Percentiles rank a stretch among this genome's conserved stretches.
phyloP scores from a whole-genome alignment of 1,139 yeast species.

The Meyerozyma athensensis region DNA sequence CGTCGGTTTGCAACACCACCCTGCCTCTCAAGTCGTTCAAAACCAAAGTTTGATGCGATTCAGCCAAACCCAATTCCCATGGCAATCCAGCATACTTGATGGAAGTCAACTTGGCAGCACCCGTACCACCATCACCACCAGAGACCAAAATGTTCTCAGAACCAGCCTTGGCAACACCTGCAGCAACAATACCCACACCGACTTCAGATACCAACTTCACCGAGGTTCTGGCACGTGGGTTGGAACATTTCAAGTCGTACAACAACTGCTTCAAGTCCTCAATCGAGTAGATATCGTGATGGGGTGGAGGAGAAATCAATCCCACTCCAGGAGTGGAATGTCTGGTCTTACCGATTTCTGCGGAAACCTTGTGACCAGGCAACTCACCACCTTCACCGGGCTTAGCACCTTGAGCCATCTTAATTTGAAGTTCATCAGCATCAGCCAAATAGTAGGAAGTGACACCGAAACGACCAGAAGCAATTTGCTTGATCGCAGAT shows the following conservation, averaged over 20 bases:
- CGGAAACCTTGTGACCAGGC: slow-evolving; percentile 91
- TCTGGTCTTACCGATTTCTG: slow-evolving; percentile 87
- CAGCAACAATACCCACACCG: slow-evolving; percentile 98
- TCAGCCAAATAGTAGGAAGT: slow-evolving; percentile 91
- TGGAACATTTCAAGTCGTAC: slow-evolving; percentile 93
- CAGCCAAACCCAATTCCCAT: slow-evolving; percentile 98
- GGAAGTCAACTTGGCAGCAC: slow-evolving; percentile 98
- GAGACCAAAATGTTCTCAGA: slow-evolving; percentile 94
- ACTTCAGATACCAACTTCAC: slow-evolving; percentile 96
- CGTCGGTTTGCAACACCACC: slow-evolving; percentile 94
- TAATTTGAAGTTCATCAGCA: slow-evolving; percentile 96
- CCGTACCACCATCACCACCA: slow-evolving; percentile 99
- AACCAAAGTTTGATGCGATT: slow-evolving; percentile 95
- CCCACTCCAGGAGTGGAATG: slow-evolving; percentile 98
- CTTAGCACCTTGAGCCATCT: slow-evolving; percentile 99
- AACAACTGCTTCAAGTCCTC: slow-evolving; percentile 96
- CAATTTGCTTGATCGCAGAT: slow-evolving; percentile 95
- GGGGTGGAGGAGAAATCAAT: slow-evolving; percentile 96
- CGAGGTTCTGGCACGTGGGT: slow-evolving; percentile 95
- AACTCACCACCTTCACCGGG: slow-evolving; percentile 99
- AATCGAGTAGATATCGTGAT: slow-evolving; percentile 96
- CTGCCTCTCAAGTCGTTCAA: slow-evolving; percentile 94
- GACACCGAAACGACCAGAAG: slow-evolving; percentile 97
- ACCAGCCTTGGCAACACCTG: slow-evolving; percentile 98
- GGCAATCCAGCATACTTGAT: slow-evolving; percentile 97